phyloP scores from a whole-genome alignment of 768 basidiomycete genomes.

The Tremella fuciformis region DNA sequence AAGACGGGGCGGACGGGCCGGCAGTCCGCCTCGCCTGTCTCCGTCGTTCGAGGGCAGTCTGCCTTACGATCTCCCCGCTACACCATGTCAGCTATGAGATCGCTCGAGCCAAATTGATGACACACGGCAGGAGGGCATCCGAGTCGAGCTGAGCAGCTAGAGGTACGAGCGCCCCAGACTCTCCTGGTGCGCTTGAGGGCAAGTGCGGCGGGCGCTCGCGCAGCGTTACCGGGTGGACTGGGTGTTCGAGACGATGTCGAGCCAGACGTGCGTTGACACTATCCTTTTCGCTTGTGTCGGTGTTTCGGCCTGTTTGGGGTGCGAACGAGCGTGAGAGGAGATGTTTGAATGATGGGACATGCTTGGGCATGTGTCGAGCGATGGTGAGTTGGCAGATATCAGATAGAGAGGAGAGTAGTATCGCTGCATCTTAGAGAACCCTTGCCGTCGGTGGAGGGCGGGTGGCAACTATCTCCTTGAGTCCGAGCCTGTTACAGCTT shows the following conservation, averaged over 20 bases:
- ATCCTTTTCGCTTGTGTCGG: neutral
- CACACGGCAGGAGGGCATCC: too few species aligned
- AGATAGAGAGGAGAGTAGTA: neutral
- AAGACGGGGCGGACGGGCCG: constrained; percentile 5
- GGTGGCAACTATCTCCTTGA: too few species aligned
- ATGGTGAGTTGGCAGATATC: neutral
- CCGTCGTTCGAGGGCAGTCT: neutral
- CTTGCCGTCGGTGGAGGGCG: too few species aligned
- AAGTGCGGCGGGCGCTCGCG: too few species aligned
- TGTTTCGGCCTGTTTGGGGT: neutral
- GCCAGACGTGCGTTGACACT: neutral
- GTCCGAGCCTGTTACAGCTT: too few species aligned
- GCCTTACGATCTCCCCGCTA: constrained; percentile 1
- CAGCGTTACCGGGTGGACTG: too few species aligned
- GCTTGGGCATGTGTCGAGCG: constrained; percentile 34
- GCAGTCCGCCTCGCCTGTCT: neutral
- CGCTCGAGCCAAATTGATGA: too few species aligned
- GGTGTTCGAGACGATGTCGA: constrained; percentile 1
- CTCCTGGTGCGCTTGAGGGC: too few species aligned
- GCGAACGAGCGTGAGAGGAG: constrained; percentile 19
- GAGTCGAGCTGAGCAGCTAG: too few species aligned
- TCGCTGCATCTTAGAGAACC: too few species aligned
- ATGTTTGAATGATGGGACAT: constrained; percentile 42
- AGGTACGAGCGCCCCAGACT: too few species aligned
- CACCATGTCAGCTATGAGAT: too few species aligned